These are phyloP conservation scores for Paspalum notatum DNA, from an alignment of 176 grass and related monocot genomes.

Conservation along the genomic window DNA sequence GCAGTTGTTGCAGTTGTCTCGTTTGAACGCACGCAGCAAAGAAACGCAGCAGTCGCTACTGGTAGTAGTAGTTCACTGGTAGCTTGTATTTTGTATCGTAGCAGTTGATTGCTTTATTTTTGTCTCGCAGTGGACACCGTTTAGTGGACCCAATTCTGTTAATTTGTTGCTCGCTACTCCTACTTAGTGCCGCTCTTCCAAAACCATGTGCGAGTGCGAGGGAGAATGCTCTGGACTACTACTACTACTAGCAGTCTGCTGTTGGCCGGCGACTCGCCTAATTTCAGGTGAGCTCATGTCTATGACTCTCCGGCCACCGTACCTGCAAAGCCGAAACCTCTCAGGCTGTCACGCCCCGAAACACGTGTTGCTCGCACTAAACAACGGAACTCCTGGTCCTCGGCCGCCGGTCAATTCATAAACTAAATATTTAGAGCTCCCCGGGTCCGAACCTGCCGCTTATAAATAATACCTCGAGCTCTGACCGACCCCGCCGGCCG, in stretches of 20 bases:
- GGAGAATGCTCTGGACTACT: background rate
- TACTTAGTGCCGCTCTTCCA: background rate
- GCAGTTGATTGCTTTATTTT: background rate
- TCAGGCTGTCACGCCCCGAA: background rate
- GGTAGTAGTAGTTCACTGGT: no score
- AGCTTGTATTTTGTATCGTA: background rate
- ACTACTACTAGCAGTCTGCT: no score
- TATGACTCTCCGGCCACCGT: background rate
- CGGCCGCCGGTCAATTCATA: background rate
- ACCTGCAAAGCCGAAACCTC: background rate
- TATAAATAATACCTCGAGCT: no score
- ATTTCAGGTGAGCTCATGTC: background rate
- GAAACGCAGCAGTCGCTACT: background rate
- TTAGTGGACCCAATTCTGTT: background rate
- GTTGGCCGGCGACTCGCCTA: background rate
- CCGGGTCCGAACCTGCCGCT: no score
- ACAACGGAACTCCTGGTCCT: background rate
- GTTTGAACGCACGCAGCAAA: background rate
- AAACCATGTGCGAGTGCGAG: background rate
- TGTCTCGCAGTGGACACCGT: background rate
- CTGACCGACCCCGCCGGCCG: no score
- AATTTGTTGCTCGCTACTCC: background rate
- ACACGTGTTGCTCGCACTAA: constrained; percentile 1
- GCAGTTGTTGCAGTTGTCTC: background rate
- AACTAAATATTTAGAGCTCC: background rate